phyloP scores from a whole-genome alignment of 2,329 filamentous ascomycete species.

The Fusarium sp. region DNA sequence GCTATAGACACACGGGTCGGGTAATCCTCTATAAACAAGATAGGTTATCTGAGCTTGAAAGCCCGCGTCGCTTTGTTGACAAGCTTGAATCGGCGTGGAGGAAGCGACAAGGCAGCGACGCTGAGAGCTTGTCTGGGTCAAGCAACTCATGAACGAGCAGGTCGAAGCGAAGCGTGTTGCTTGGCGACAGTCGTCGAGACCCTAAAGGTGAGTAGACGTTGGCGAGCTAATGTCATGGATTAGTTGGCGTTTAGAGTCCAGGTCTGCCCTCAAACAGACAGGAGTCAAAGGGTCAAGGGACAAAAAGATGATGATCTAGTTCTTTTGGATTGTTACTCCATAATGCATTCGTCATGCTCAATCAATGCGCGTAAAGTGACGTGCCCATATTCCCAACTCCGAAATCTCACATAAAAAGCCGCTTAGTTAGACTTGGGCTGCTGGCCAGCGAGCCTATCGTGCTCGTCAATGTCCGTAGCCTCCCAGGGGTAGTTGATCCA shows the following conservation, averaged over 20 bases:
- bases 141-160: background rate
- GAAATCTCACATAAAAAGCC: constrained; percentile 22
- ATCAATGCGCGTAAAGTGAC: constrained; percentile 12
- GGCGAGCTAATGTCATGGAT: background rate
- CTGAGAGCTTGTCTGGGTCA: background rate
- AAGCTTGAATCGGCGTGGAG: constrained; percentile 13
- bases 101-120: background rate
- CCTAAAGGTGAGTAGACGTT: background rate
- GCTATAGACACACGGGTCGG: background rate
- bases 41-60: background rate
- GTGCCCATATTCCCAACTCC: constrained; percentile 37
- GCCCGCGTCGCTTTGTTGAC: constrained; percentile 1
- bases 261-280: background rate
- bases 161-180: background rate
- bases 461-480: constrained; percentile 92
- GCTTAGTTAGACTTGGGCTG: constrained; percentile 47
- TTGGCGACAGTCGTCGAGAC: background rate
- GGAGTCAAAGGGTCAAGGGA: background rate
- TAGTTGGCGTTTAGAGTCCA: background rate
- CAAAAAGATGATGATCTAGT: background rate
- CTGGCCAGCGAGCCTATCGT: constrained; percentile 76
- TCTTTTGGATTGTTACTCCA: constrained; percentile 17
- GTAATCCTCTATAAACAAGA: background rate
- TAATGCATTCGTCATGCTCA: constrained; percentile 26
- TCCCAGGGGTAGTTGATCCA: constrained; percentile 99